Conservation (phyloP, 2,329 filamentous ascomycete species). For the Hymenoscyphus fructigenus region DNA sequence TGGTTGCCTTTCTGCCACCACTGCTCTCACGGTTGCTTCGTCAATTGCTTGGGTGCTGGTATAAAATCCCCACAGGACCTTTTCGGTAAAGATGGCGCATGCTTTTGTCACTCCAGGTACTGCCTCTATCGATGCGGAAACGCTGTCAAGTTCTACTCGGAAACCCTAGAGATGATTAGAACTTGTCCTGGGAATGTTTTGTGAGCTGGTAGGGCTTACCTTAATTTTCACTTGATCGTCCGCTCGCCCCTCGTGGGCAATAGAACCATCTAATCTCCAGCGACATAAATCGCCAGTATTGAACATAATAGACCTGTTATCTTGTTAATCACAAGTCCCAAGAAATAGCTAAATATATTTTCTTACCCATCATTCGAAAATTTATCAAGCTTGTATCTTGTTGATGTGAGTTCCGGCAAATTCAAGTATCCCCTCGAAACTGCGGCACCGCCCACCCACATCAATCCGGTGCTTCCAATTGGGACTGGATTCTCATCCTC, state of each 20-base stretch:
- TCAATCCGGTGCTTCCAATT: slow-evolving; percentile 43
- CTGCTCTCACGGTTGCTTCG: slow-evolving; percentile 26
- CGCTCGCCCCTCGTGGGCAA: slow-evolving; percentile 55
- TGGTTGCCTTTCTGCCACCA: slow-evolving; percentile 41
- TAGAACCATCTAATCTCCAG: slow-evolving; percentile 52
- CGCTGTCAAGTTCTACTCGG: slow-evolving; percentile 59
- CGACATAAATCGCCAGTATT: slow-evolving; percentile 59
- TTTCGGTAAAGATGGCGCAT: slow-evolving; percentile 48
- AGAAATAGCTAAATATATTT: neutral
- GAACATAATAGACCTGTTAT: slow-evolving; percentile 51
- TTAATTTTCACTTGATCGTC: slow-evolving; percentile 64
- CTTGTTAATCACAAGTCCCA: neutral
- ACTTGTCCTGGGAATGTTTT: slow-evolving; percentile 1
- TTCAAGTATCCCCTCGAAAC: slow-evolving; percentile 41
- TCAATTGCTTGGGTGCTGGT: slow-evolving; percentile 37
- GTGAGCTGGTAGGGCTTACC: slow-evolving; percentile 30
- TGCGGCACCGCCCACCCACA: slow-evolving; percentile 42
- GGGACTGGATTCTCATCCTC: slow-evolving; percentile 39
- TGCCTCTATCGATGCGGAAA: slow-evolving; percentile 50
- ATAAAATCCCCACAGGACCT: slow-evolving; percentile 53
- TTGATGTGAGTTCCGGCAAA: slow-evolving; percentile 43
- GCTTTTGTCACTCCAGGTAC: slow-evolving; percentile 48
- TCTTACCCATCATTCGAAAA: slow-evolving; percentile 52
- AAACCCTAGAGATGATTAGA: slow-evolving; percentile 45
- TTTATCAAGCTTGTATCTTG: slow-evolving; percentile 50